Conservation (phyloP, 1,284 basidiomycete genomes). For the Volvariella volvacea region DNA sequence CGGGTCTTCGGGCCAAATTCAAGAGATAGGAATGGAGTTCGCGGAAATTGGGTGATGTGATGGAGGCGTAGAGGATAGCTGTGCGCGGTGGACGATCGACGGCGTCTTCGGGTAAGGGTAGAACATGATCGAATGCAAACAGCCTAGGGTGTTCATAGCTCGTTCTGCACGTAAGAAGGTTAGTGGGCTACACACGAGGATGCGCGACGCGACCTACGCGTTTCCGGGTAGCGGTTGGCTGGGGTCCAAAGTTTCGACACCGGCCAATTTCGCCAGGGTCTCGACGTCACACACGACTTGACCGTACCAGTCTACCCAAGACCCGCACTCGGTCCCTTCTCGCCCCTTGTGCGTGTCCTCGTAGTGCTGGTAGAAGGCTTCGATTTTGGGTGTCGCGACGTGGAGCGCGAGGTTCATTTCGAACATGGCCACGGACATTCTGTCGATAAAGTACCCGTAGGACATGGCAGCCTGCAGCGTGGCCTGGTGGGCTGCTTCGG, state of each 20-base stretch:
- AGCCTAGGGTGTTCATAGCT: slow-evolving; percentile 30
- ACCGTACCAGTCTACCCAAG: slow-evolving; percentile 89
- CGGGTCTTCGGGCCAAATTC: slow-evolving; percentile 35
- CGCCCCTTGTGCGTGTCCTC: slow-evolving; percentile 31
- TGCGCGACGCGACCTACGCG: neutral
- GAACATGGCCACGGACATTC: slow-evolving; percentile 42
- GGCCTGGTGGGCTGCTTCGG: slow-evolving; percentile 48
- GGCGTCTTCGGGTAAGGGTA: slow-evolving; percentile 36
- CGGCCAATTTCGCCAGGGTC: slow-evolving; percentile 50
- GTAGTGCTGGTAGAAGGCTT: slow-evolving; percentile 69
- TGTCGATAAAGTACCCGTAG: slow-evolving; percentile 40
- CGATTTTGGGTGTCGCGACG: slow-evolving; percentile 61
- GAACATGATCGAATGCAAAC: slow-evolving; percentile 68
- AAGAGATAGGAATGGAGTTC: slow-evolving; percentile 62
- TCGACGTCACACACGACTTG: slow-evolving; percentile 68
- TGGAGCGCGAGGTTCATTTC: slow-evolving; percentile 65
- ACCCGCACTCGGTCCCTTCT: slow-evolving; percentile 45
- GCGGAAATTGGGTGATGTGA: slow-evolving; percentile 53
- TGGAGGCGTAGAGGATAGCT: slow-evolving; percentile 70
- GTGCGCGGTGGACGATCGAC: slow-evolving; percentile 41
- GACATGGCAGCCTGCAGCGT: slow-evolving; percentile 43
- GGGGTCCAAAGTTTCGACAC: slow-evolving; percentile 46
- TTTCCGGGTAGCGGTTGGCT: neutral
- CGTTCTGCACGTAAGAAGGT: neutral
- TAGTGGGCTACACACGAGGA: neutral